Percentiles rank a stretch among this genome's conserved stretches.
These are phyloP conservation scores for Tulasnella sp. DNA, from an alignment of 768 basidiomycete species.

Conservation along the genomic window DNA sequence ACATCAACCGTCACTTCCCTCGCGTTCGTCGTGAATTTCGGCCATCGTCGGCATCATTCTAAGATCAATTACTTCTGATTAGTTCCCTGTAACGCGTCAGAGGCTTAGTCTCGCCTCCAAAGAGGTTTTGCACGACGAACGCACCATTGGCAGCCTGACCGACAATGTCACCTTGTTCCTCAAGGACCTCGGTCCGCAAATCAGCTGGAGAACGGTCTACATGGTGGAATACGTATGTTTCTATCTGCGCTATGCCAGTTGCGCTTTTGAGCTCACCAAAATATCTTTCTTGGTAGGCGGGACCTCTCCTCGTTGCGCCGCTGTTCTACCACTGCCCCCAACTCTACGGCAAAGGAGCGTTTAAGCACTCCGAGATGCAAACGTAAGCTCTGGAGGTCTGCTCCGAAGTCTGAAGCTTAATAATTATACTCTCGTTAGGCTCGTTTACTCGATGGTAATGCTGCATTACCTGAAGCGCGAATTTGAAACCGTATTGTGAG, in stretches of 20 bases:
- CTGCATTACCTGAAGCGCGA: conserved; percentile 88
- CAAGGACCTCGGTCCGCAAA: conserved; percentile 87
- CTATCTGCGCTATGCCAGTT: background rate
- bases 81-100: conserved; percentile 69
- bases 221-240: conserved; percentile 83
- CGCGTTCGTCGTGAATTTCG: conserved; percentile 27
- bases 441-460: conserved; percentile 63
- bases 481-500: conserved; percentile 81
- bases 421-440: conserved; percentile 29
- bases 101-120: conserved; percentile 54
- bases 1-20: conserved; percentile 46
- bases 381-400: conserved; percentile 34
- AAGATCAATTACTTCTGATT: background rate
- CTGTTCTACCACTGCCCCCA: conserved; percentile 61
- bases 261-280: conserved; percentile 4
- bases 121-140: conserved; percentile 51
- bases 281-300: conserved; percentile 38
- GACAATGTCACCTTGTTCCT: conserved; percentile 51
- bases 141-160: conserved; percentile 30
- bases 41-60: background rate
- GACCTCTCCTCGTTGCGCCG: conserved; percentile 84
- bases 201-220: conserved; percentile 82
- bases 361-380: conserved; percentile 68
- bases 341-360: conserved; percentile 48
- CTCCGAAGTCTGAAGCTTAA: too few relatives aligned